phyloP scores from a whole-genome alignment of 306 rosid species.

The Castanea crenata region DNA sequence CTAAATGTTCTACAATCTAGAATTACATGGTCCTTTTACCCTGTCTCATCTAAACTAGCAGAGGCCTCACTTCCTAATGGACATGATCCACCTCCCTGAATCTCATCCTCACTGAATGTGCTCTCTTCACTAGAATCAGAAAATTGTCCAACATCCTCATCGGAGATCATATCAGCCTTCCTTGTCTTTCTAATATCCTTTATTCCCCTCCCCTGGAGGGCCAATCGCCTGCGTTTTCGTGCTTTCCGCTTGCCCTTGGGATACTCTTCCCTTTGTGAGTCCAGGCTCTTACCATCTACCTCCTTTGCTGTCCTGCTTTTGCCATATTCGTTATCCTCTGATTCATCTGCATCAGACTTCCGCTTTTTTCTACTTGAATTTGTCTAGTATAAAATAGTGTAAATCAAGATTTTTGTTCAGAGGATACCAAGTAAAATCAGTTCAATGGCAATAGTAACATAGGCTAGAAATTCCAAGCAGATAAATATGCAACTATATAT shows the following conservation, averaged over 20 bases:
- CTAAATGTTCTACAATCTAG: not conserved
- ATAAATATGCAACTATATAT: not conserved
- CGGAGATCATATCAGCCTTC: constrained; percentile 49
- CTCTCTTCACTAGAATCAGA: constrained; percentile 83
- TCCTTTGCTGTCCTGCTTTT: constrained; percentile 57
- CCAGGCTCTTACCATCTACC: constrained; percentile 68
- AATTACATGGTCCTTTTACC: constrained; percentile 25
- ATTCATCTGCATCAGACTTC: constrained; percentile 81
- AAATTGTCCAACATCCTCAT: constrained; percentile 62
- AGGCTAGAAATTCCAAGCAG: constrained; percentile 9
- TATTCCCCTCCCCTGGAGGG: constrained; percentile 88
- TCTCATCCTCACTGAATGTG: constrained; percentile 73
- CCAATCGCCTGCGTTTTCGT: constrained; percentile 84
- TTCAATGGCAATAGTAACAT: constrained; percentile 10
- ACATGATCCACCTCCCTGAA: constrained; percentile 50
- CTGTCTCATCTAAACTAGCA: constrained; percentile 71
- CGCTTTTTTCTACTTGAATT: constrained; percentile 84
- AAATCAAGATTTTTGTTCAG: constrained; percentile 20
- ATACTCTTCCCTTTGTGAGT: constrained; percentile 74
- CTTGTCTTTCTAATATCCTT: constrained; percentile 74
- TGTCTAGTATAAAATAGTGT: constrained; percentile 54
- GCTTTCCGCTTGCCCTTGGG: constrained; percentile 97
- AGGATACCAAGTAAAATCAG: constrained; percentile 6
- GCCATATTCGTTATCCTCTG: constrained; percentile 71
- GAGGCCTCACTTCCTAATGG: constrained; percentile 63